These are phyloP conservation scores for Metschnikowia lochheadii DNA, from an alignment of 805 yeast genomes.

Conservation along the genomic window DNA sequence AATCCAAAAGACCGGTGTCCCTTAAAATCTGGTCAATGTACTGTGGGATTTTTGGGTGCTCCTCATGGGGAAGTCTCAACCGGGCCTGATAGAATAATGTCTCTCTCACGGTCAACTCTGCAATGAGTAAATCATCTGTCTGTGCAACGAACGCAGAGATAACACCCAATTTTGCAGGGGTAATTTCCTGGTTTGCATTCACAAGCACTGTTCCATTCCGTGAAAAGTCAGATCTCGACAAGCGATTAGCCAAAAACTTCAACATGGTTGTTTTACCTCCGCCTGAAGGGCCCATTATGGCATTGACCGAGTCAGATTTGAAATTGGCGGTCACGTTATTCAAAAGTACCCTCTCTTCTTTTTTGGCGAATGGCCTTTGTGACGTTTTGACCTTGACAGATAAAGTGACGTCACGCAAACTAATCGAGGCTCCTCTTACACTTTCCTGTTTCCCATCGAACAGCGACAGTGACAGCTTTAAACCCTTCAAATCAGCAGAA, in stretches of 20 bases:
- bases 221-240: slow-evolving; percentile 24
- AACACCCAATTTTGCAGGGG: slow-evolving; percentile 22
- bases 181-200: slow-evolving; percentile 24
- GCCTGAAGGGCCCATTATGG: slow-evolving; percentile 80
- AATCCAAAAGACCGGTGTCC: slow-evolving; percentile 66
- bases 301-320: slow-evolving; percentile 55
- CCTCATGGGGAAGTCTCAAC: slow-evolving; percentile 49
- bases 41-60: slow-evolving; percentile 38
- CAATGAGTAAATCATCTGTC: slow-evolving; percentile 68
- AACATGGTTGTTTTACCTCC: slow-evolving; percentile 71
- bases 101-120: slow-evolving; percentile 73
- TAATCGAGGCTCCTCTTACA: slow-evolving; percentile 9
- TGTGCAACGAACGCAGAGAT: slow-evolving; percentile 76
- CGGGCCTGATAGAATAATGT: slow-evolving; percentile 70
- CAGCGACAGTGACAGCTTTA: slow-evolving; percentile 6
- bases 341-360: slow-evolving; percentile 21
- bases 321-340: slow-evolving; percentile 48
- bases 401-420: slow-evolving; percentile 11
- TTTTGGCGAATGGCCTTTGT: slow-evolving; percentile 7
- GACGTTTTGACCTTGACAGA: slow-evolving; percentile 14
- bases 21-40: slow-evolving; percentile 56
- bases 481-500: neutral
- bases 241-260: slow-evolving; percentile 59
- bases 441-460: slow-evolving; percentile 7
- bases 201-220: slow-evolving; percentile 25